Percentiles rank a stretch among this genome's conserved stretches.
These are phyloP conservation scores for Boletus pseudopeckii DNA, from an alignment of 768 basidiomycete genomes.

Conservation along the genomic window DNA sequence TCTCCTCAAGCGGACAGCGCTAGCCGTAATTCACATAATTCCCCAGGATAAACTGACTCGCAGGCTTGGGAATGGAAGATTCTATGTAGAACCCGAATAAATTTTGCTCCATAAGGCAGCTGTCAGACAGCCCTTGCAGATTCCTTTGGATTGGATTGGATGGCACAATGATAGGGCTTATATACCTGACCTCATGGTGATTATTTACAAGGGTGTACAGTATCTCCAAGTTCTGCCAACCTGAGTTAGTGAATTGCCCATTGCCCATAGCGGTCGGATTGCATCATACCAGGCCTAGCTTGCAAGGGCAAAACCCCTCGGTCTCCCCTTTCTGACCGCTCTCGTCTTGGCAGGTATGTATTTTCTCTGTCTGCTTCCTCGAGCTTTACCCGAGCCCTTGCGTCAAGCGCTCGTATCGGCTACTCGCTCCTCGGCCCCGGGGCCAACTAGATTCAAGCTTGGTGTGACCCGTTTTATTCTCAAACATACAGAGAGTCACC, in stretches of 20 bases:
- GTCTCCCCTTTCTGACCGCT: neutral
- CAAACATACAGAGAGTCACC: neutral
- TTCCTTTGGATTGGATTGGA: no score
- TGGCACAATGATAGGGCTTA: no score
- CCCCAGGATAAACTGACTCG: neutral
- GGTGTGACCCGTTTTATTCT: neutral
- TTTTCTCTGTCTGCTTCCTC: neutral
- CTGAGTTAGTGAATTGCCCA: no score
- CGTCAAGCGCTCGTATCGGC: neutral
- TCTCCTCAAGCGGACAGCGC: neutral
- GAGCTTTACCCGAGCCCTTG: neutral
- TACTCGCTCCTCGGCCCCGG: neutral
- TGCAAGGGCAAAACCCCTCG: neutral
- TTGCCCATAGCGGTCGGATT: no score
- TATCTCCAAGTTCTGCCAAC: no score
- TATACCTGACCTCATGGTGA: no score
- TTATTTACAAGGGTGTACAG: neutral
- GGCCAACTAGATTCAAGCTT: no score
- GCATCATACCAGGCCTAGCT: neutral
- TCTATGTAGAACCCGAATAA: no score
- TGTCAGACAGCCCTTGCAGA: no score
- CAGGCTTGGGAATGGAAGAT: neutral
- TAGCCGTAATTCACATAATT: conserved; percentile 13
- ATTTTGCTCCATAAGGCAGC: no score
- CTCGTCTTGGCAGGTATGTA: neutral